Evolutionary conservation across 1,139 yeast genomes (phyloP).

Genomic region (Pichia sp.): DNA sequence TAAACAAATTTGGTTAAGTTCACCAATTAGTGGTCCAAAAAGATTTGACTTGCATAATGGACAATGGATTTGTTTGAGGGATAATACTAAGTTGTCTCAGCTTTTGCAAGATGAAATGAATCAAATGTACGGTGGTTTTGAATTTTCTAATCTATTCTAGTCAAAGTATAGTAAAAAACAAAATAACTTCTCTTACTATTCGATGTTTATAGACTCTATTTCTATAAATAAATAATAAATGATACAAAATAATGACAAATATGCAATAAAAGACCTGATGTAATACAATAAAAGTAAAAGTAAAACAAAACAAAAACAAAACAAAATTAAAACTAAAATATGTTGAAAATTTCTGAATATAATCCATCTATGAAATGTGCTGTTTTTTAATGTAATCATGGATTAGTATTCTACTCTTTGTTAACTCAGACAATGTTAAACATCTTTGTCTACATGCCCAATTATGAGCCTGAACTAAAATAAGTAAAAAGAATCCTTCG

Average conservation of each 20-base stretch:
- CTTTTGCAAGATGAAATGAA: conserved; percentile 44
- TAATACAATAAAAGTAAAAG: too few species aligned
- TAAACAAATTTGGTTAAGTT: conserved; percentile 86
- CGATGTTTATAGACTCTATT: not conserved
- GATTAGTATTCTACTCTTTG: conserved; percentile 13
- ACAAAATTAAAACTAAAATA: too few species aligned
- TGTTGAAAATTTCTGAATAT: not conserved
- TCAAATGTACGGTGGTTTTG: conserved; percentile 29
- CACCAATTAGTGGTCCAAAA: conserved; percentile 92
- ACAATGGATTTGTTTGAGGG: conserved; percentile 58
- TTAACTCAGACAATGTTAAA: conserved; percentile 10
- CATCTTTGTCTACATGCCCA: conserved; percentile 17
- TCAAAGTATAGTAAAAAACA: too few species aligned
- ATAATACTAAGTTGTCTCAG: conserved; percentile 42
- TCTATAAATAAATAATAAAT: not conserved
- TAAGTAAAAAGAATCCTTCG: conserved; percentile 33
- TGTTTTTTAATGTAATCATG: conserved; percentile 9
- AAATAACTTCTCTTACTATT: not conserved
- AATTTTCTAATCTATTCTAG: conserved; percentile 16
- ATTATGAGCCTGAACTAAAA: conserved; percentile 33
- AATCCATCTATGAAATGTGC: not conserved
- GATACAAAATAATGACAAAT: too few species aligned
- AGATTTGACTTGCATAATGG: conserved; percentile 54
- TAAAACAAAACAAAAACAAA: not conserved
- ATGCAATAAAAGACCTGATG: not conserved